These are phyloP conservation scores for Colletotrichum sp. DNA, from an alignment of 2,329 filamentous ascomycete species.

Conservation along the genomic window DNA sequence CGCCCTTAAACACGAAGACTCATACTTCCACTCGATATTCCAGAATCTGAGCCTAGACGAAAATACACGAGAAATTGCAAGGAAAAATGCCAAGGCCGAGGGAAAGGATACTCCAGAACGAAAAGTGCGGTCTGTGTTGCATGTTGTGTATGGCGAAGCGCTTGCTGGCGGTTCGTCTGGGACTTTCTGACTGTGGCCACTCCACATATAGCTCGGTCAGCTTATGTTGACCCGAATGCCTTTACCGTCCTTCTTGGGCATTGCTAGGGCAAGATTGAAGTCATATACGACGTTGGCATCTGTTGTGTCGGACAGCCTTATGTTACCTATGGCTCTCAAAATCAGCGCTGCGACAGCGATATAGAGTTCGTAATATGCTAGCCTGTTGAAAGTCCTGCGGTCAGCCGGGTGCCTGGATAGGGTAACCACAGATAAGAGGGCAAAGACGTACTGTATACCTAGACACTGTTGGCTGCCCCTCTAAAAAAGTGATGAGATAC, in stretches of 20 bases:
- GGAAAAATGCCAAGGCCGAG: not conserved
- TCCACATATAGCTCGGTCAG: not conserved
- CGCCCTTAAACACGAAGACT: not conserved
- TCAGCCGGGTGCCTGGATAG: not conserved
- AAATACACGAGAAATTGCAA: not conserved
- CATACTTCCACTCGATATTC: not conserved
- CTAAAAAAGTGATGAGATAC: not conserved
- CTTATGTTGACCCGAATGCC: not conserved
- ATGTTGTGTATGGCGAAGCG: too few species aligned
- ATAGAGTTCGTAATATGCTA: not conserved
- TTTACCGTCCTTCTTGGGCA: not conserved
- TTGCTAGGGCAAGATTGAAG: not conserved
- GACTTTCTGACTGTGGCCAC: not conserved
- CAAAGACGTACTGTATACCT: not conserved
- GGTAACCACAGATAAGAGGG: not conserved
- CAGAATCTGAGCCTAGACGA: not conserved
- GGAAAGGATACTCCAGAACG: not conserved
- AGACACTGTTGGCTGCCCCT: not conserved
- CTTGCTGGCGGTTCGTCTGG: too few species aligned
- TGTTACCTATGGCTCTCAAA: not conserved
- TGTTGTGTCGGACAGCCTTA: not conserved
- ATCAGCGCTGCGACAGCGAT: not conserved
- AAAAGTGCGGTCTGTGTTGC: not conserved
- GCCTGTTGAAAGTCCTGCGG: not conserved
- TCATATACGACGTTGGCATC: not conserved